Base-by-base conservation (phyloP, 225 moss, liverwort and hornwort genomes). In the Thuidium tamariscinum region DNA sequence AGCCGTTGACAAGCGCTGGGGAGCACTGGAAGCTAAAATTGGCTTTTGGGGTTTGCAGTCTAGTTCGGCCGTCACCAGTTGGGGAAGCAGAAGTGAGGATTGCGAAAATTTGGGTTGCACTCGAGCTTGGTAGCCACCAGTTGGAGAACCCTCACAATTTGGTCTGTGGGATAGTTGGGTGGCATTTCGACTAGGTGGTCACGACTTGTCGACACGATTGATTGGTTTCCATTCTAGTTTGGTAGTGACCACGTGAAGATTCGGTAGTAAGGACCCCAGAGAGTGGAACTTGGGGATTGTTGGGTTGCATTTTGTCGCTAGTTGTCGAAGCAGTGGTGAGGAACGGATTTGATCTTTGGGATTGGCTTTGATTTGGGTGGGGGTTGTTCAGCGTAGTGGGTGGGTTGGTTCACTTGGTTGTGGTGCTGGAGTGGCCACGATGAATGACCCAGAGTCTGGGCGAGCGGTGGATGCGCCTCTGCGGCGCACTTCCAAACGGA, bases 391-490 rank as follows among this genome's bases (percentile, higher is more conserved):
- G 67, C 16, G 34, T 25, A 34, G 86, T 81, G 42, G 64, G 44
- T 15, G 37, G 72, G 22, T 75, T 74, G 7, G 51, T 51, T 72
- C 72, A 46, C 46, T 72, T 74, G 74, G 74, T n/a, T 74, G n/a
- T 65, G 52, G 74, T 65, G 71, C 36, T 76, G 9, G 22, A 26
- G 42, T 60, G 10, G 5, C 55, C 76, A 77, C 55, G 42, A 92
- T 92, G 92, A 82, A 63, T 62, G 90, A 93, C 52, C 89, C 89
- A 64, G 92, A 93, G 81, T 72, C 82, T 23, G 92, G 90, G 21
- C 85, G 87, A 9, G 21, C 87, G 19, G 29, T 34, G 51, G 74
- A 77, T 36, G 52, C 82, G 59, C 84, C 75, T 20, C 56, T 84
- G 74, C 84, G 62, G 20, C 88, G 59, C 74, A 89, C 91, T 54